Base-by-base conservation (phyloP, 164 flowering plant genomes). In the Vitis cinerea region DNA sequence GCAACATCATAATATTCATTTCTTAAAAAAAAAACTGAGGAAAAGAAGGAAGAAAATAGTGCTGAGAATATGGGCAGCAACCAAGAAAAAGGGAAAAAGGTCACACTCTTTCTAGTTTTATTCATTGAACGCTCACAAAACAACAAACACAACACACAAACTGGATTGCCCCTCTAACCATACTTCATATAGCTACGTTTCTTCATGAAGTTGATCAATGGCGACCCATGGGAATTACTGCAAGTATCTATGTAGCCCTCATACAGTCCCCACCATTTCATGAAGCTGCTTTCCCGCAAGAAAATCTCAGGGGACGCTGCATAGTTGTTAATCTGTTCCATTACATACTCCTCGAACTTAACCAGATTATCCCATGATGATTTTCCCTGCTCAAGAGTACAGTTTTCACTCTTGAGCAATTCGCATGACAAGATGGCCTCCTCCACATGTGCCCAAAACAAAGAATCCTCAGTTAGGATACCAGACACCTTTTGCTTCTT, bases 361-460 rank as follows among this genome's bases (percentile, higher is more conserved):
- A 6, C 30, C 50, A 80, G 70, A 1, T 69, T 66, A 11, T 8
- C 15, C 16, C 23, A 54, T 7, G 44, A 16, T 15, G 49, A 27
- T 59, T 67, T 62, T 56, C 63, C 64, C 29, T 72, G 53, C 3
- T n/a, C 73, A 3, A 2, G 61, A 19, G 68, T 70, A 0, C 15
- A 15, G 19, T 64, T 49, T 16, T 17, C 72, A 31, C 50, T 66
- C 12, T 29, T 69, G 70, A 81, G 27, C 61, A 49, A 11, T 8
- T 54, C 56, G 74, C 77, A 77, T 23, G 65, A 69, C 11, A 74
- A 74, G 3, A 63, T 12, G 29, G 87, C 87, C 60, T 86, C 83
- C 64, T 86, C 87, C 19, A 86, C 85, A 53, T 76, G 48, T 27
- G 82, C 87, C 87, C 90, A 86, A 50, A 86, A 84, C 65, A 81